Percentiles rank a stretch among this genome's conserved stretches.
phyloP scores from a whole-genome alignment of 2,329 filamentous ascomycete genomes.

The Paracoccidioides lutzii region DNA sequence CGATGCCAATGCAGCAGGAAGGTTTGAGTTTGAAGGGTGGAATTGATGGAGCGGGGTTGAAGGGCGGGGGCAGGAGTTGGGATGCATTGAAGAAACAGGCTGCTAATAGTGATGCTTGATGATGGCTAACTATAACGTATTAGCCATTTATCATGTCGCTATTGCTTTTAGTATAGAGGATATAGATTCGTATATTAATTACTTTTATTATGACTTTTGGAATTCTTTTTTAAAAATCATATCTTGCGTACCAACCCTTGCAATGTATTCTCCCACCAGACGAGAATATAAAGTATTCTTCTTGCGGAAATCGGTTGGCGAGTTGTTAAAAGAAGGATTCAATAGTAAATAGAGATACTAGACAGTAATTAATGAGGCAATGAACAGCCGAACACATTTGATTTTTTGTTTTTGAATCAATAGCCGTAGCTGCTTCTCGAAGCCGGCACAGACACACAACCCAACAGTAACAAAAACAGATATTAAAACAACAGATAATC shows the following conservation, averaged over 20 bases:
- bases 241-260: too few relatives aligned
- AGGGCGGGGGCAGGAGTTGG: constrained; percentile 1
- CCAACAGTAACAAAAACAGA: not conserved
- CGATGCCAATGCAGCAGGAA: constrained; percentile 14
- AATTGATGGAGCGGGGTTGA: constrained; percentile 9
- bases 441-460: not conserved
- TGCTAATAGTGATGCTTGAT: not conserved
- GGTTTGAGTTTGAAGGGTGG: constrained; percentile 2
- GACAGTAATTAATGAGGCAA: not conserved
- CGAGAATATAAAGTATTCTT: too few relatives aligned
- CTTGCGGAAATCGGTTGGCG: too few relatives aligned
- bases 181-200: too few relatives aligned
- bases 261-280: too few relatives aligned
- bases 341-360: too few relatives aligned
- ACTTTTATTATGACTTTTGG: too few relatives aligned
- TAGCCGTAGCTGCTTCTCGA: not conserved
- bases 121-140: too few relatives aligned
- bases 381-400: not conserved
- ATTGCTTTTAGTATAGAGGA: too few relatives aligned
- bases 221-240: not conserved
- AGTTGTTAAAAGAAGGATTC: too few relatives aligned
- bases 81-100: not conserved
- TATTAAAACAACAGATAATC: not conserved
- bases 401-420: not conserved
- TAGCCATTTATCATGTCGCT: not conserved